Base-by-base conservation (phyloP, 2,329 filamentous ascomycete species). In the Beauveria bassiana region DNA sequence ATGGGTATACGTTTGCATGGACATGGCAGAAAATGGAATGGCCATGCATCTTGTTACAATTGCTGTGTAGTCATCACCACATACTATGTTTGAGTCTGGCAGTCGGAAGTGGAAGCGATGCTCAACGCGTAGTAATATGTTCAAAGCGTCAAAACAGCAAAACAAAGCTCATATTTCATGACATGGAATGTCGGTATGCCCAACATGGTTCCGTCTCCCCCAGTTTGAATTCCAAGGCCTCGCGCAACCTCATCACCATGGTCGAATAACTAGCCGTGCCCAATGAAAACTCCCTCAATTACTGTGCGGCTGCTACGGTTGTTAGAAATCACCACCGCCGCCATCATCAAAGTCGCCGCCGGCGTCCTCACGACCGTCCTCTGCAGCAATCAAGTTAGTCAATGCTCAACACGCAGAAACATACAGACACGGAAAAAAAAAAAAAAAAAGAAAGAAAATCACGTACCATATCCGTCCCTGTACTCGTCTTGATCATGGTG, bases 401-500 rank as follows among this genome's bases (percentile, higher is more conserved):
- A 34, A 34, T 14, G 34, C 10, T 34, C 5, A 14, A 34, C 12
- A 34, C 31, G 4, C 31, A 34, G 12, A 14, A 14, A n/a, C n/a
- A 43, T n/a, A n/a, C 3, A 43, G 7, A 43, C 16, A 43, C 18
- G n/a, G 2, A 42, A 3, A 2, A n/a, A 4, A 7, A 2, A 24
- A 31, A 10, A 31, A 34, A 12, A 34, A 12, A 2, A 24, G 8
- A 10, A 31, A 12, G 10, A 34, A 12, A 2, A 24, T 12, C 18
- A 72, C 74, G 71, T 67, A 77, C 74, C 59, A 62, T 72, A 78
- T 61, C 78, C 79, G 0, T 80, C 73, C 46, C 75, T 67, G 61
- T 81, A 87, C 34, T 83, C 81, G 5, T 84, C 78, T 63, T 87
- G 75, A 28, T 89, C 74, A 52, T 81, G 71, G 64, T 87, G 83